A percentile compares a stretch with the other conserved stretches of the same genome.
phyloP scores from a whole-genome alignment of 106 monocot genomes.

The Phalaenopsis equestris region DNA sequence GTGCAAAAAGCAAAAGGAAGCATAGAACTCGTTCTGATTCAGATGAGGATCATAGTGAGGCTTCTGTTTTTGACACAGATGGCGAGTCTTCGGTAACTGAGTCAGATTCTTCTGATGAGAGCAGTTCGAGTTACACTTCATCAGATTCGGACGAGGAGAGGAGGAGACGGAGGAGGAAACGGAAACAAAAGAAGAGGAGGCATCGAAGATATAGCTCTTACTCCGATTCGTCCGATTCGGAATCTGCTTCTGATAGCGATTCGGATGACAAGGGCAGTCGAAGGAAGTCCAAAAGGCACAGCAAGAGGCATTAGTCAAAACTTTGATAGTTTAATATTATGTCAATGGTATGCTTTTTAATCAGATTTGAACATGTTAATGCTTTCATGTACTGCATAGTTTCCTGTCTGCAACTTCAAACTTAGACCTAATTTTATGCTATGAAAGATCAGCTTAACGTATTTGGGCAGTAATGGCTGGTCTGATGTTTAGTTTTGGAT shows the following conservation, averaged over 20 bases:
- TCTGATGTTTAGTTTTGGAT: no score
- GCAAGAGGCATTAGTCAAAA: conserved; percentile 27
- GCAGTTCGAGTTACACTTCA: conserved; percentile 64
- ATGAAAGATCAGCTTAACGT: no score
- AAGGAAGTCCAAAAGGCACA: conserved; percentile 56
- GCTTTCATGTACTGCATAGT: no score
- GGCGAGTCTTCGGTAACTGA: conserved; percentile 50
- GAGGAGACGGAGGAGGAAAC: conserved; percentile 43
- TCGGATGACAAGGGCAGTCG: conserved; percentile 41
- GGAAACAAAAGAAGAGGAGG: conserved; percentile 48
- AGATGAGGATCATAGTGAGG: conserved; percentile 45
- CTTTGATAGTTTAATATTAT: background rate
- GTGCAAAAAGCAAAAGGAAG: conserved; percentile 67
- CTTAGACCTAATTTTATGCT: no score
- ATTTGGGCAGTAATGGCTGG: no score
- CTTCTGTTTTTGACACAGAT: conserved; percentile 63
- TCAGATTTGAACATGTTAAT: no score
- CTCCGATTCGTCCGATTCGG: conserved; percentile 57
- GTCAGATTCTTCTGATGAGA: conserved; percentile 49
- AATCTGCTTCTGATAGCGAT: conserved; percentile 54
- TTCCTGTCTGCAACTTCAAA: no score
- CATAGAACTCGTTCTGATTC: conserved; percentile 45
- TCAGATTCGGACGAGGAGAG: conserved; percentile 54
- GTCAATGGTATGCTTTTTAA: no score
- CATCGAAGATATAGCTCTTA: conserved; percentile 29